Evolutionary conservation across 108 stramenopile species (phyloP).

Genomic region (Pseudonitzschia multistriata): DNA sequence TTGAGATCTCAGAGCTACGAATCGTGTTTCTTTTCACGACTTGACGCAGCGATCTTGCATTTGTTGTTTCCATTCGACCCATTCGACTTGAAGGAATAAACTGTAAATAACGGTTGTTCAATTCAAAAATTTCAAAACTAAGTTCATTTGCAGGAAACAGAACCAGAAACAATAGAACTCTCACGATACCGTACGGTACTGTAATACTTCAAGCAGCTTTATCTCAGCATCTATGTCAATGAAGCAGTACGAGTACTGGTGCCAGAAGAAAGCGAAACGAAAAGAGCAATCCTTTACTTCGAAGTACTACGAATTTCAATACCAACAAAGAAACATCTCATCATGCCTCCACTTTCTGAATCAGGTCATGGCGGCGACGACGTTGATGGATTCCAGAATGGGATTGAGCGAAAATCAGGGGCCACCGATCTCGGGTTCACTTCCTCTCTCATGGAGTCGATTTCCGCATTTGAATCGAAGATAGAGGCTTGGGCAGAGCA

Average conservation of each 20-base stretch:
- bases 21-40: conserved; percentile 1
- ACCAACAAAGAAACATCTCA: neutral
- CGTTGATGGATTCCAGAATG: neutral
- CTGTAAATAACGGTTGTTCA: neutral
- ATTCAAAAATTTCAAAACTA: conserved; percentile 10
- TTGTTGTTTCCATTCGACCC: neutral
- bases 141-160: neutral
- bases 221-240: too few species aligned
- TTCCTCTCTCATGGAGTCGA: conserved; percentile 20
- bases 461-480: conserved; percentile 21
- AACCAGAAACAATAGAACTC: neutral
- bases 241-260: too few species aligned
- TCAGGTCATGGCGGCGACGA: neutral
- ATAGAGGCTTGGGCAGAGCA: conserved; percentile 31
- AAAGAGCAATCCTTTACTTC: neutral
- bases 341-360: neutral
- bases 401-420: neutral
- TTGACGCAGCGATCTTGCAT: neutral
- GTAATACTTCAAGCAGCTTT: too few species aligned
- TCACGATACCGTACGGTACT: too few species aligned
- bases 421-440: conserved; percentile 23
- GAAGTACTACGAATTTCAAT: neutral
- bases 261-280: neutral
- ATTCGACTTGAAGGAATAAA: neutral
- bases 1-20: too few species aligned